A percentile compares a stretch with the other conserved stretches of the same genome.
Evolutionary conservation across 306 rosid genomes (phyloP).

Genomic region (Adenanthera pavonina): DNA sequence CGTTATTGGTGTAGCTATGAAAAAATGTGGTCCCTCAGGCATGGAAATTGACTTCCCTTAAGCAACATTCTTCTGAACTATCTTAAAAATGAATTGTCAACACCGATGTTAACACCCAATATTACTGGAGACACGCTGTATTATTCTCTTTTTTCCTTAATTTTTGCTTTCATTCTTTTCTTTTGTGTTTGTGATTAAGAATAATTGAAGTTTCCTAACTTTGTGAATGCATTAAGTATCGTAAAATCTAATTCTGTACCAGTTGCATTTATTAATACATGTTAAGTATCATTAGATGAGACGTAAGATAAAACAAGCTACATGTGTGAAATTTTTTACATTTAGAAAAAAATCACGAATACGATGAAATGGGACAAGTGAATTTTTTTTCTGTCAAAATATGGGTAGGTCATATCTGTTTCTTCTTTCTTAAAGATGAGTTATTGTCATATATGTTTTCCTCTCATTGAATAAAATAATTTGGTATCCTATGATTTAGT

Average conservation of each 20-base stretch:
- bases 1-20: too few species aligned
- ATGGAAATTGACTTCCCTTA: too few species aligned
- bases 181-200: slow-evolving; percentile 35
- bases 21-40: too few species aligned
- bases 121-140: slow-evolving; percentile 99
- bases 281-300: neutral
- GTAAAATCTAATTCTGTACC: neutral
- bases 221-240: neutral
- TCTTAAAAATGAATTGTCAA: too few species aligned
- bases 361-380: neutral
- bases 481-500: too few species aligned
- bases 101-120: slow-evolving; percentile 96
- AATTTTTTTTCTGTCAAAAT: too few species aligned
- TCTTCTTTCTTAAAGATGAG: too few species aligned
- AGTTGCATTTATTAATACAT: neutral
- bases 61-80: too few species aligned
- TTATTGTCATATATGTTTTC: too few species aligned
- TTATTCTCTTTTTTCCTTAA: neutral
- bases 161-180: neutral
- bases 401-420: too few species aligned
- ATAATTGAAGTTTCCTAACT: neutral
- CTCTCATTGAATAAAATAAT: too few species aligned
- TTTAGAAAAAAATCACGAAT: neutral
- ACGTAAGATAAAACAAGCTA: neutral
- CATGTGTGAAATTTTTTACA: neutral